Base-by-base conservation (phyloP, 768 basidiomycete species). In the Asterophora lycoperdoides region DNA sequence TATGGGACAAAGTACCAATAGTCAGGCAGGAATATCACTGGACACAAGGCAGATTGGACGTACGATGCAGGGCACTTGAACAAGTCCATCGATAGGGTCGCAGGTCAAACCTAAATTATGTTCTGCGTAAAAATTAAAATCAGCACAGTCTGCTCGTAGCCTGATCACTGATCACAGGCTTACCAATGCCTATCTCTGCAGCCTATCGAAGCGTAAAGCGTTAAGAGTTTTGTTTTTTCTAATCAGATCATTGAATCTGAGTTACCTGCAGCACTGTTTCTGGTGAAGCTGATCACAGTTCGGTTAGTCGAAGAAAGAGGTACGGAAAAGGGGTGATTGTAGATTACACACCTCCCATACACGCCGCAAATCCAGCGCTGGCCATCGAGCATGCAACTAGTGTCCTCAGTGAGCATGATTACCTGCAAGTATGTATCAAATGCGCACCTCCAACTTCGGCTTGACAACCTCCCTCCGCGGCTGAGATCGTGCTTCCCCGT, bases 31-130 rank as follows among this genome's bases (percentile, higher is more conserved):
- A 50, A 40, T 4, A 2, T 3, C 3, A 13, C 6, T 19, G 17
- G 26, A 28, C 30, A 19, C 41, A 42, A 48, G 14, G 46, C 29
- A 44, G 41, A n/a, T n/a, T 32, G 29, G 42, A 68, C 85, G 60
- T 67, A 93, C 93, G 49, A 96, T 96, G 63, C 95, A 98, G 5
- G 94, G 94, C 7, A 96, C 91, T 64, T 96, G 92, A 2, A 95
- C 93, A 9, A 94, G 76, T 0, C 93, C 92, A 56, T 91, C 90
- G 48, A 93, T 89, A 5, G 94, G 94, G 65, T 96, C 93, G 61
- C 94, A 97, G 2, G 94, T 97, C 48, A 98, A 66, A 2, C 90
- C 89, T 11, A 91, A 72, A 59, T 89, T 89, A 58, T 93, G 89
- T 65, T 91, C 88, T 89, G 41, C 6, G 28, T n/a, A 50, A 28